phyloP scores from a whole-genome alignment of 1,139 yeast genomes.

The Petasospora rhodanensis region DNA sequence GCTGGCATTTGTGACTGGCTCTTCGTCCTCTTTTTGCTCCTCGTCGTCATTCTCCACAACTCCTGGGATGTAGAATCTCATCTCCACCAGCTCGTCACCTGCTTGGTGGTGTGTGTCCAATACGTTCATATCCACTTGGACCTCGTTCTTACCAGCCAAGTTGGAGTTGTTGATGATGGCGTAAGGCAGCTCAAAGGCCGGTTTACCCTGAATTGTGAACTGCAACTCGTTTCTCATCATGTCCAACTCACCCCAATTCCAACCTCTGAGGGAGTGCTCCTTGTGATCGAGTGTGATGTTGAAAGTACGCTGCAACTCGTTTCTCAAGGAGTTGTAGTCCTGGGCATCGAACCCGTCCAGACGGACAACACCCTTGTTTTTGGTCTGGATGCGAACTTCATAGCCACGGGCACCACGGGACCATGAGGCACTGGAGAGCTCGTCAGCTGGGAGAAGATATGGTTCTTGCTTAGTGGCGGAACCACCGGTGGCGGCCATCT shows the following conservation, averaged over 20 bases:
- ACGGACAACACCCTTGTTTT: slow-evolving; percentile 78
- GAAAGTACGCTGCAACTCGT: slow-evolving; percentile 78
- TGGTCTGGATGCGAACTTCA: slow-evolving; percentile 85
- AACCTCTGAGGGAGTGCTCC: slow-evolving; percentile 93
- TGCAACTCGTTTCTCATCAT: slow-evolving; percentile 88
- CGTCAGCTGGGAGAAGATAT: slow-evolving; percentile 80
- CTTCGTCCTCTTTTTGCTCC: slow-evolving; percentile 33
- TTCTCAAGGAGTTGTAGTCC: slow-evolving; percentile 76
- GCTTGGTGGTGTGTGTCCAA: slow-evolving; percentile 53
- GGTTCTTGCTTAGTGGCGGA: slow-evolving; percentile 58
- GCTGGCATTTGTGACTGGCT: slow-evolving; percentile 72
- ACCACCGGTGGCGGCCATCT: slow-evolving; percentile 58
- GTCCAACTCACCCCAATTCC: slow-evolving; percentile 98
- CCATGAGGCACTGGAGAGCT: slow-evolving; percentile 80
- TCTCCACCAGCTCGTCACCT: slow-evolving; percentile 94
- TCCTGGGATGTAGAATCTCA: slow-evolving; percentile 92
- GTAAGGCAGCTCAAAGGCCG: slow-evolving; percentile 89
- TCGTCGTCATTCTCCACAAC: slow-evolving; percentile 37
- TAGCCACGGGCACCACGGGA: slow-evolving; percentile 90
- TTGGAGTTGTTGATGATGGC: slow-evolving; percentile 78
- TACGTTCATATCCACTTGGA: slow-evolving; percentile 79
- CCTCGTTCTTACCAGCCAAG: slow-evolving; percentile 89
- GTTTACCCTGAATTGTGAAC: slow-evolving; percentile 82
- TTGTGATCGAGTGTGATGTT: slow-evolving; percentile 66
- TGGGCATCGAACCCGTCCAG: slow-evolving; percentile 88